A percentile compares a stretch with the other conserved stretches of the same genome.
phyloP scores from a whole-genome alignment of 164 flowering plant genomes.

The Annona cherimola region DNA sequence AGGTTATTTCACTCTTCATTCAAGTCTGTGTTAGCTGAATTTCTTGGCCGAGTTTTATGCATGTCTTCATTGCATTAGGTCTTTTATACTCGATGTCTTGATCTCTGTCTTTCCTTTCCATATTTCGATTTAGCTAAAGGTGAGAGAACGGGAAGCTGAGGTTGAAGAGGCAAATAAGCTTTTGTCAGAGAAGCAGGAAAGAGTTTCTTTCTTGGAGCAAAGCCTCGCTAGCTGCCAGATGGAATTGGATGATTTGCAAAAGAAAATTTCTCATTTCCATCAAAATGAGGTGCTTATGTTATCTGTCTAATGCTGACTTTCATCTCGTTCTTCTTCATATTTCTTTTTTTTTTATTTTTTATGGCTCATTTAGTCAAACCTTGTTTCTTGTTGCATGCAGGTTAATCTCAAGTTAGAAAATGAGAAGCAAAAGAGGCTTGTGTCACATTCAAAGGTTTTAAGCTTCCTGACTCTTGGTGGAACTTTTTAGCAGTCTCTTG shows the following conservation, averaged over 20 bases:
- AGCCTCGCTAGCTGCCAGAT: constrained; percentile 46
- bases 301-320: background rate
- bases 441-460: constrained; percentile 41
- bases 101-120: background rate
- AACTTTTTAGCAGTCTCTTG: no score
- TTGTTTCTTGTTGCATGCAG: constrained; percentile 20
- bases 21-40: background rate
- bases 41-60: background rate
- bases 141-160: constrained; percentile 47
- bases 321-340: background rate
- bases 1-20: background rate
- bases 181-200: constrained; percentile 45
- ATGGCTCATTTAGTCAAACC: background rate
- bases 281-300: constrained; percentile 44
- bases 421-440: constrained; percentile 48
- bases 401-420: constrained; percentile 37
- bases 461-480: background rate
- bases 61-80: no score
- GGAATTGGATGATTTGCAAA: constrained; percentile 53
- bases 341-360: background rate
- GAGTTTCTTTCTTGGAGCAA: constrained; percentile 47
- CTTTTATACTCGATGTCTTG: no score
- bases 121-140: constrained; percentile 29
- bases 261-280: constrained; percentile 32
- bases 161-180: constrained; percentile 42